phyloP scores from a whole-genome alignment of 176 grass and related monocot species.

The Oryza punctata region DNA sequence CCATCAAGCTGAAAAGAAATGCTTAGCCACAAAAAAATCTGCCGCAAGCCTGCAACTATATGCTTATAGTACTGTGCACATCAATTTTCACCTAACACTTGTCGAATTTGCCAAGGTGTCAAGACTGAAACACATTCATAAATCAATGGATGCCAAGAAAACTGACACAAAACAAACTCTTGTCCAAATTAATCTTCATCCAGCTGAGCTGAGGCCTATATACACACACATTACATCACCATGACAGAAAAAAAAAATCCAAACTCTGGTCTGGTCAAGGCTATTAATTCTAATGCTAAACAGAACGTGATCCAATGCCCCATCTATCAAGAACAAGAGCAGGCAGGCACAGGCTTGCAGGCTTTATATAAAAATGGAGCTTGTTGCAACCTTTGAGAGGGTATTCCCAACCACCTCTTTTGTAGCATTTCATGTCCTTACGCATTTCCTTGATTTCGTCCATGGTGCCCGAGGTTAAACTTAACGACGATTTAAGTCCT shows the following conservation, averaged over 20 bases:
- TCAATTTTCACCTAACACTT: background rate
- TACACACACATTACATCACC: background rate
- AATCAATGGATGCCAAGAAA: background rate
- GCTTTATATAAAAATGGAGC: background rate
- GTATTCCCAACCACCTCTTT: constrained; percentile 24
- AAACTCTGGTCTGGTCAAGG: background rate
- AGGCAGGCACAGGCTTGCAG: background rate
- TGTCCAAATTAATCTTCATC: background rate
- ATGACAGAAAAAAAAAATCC: background rate
- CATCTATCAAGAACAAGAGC: constrained; percentile 22
- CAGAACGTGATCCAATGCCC: constrained; percentile 38
- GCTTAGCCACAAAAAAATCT: background rate
- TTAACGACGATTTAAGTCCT: background rate
- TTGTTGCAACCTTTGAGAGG: background rate
- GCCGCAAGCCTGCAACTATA: background rate
- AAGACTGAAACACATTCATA: background rate
- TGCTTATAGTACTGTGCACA: background rate
- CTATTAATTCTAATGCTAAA: constrained; percentile 11
- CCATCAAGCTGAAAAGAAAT: background rate
- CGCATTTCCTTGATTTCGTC: background rate
- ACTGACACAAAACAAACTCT: background rate
- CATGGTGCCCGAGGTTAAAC: background rate
- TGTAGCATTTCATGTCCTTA: background rate
- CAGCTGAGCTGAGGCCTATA: background rate
- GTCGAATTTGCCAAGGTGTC: background rate